Evolutionary conservation across 2,329 filamentous ascomycete genomes (phyloP), one percentile per base, ranked within the genome.

Genomic region (Ophiostoma novo-ulmi): DNA sequence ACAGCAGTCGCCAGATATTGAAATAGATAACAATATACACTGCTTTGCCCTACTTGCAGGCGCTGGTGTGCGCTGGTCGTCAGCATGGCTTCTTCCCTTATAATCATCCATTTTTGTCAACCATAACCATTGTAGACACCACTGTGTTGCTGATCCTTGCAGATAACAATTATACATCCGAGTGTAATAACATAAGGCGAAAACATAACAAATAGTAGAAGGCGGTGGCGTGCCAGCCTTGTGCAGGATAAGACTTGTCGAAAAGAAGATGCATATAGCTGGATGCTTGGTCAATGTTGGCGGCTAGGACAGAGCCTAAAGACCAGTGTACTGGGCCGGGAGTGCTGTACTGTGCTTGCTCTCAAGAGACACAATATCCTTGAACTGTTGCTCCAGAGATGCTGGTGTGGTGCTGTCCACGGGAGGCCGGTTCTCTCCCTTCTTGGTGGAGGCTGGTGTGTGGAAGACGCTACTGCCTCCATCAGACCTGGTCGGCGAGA

Each of bases 391-490:
- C 70, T 80, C 78, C 63, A 76, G 72, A 10, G 77, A 76, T 36
- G 75, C 70, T 5, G 75, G 74, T 1, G 77, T 77, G 44, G 76
- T 26, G 31, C 71, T 69, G 48, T 70, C 71, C 13, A 70, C 72
- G 0, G 80, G 81, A 14, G 80, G 83, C n/a, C 79, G 77, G 73
- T 85, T 85, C 75, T 85, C 82, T 36, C 79, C 79, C 22, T 70
- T 77, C 77, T 74, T 80, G 80, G 70, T 81, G 77, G 44, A 76
- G 71, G 22, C 73, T 36, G 63, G 74, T 1, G 71, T 74, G 36
- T 72, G 31, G 61, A 77, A 67, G 17, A 72, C 41, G 31, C 70
- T 70, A 72, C 70, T 69, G 69, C 68, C 69, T 14, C 73, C 71
- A 4, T 75, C 74, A 1, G 71, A 72, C 70, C 74, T 75, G 35